phyloP scores from a whole-genome alignment of 176 grass and related monocot genomes.

The Saccharum officinarum region DNA sequence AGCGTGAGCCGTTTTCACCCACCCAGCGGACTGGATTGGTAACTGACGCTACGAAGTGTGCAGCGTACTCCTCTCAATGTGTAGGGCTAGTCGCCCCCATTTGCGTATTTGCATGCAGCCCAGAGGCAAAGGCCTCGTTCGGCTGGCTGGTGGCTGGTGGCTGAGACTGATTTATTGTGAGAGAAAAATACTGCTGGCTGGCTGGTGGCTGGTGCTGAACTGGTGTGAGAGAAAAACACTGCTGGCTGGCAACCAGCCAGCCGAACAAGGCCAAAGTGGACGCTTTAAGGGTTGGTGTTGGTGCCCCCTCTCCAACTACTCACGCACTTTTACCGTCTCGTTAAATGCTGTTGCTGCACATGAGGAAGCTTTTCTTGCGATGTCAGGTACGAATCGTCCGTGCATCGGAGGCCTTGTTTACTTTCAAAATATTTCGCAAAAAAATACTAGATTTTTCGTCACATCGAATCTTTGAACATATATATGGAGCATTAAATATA shows the following conservation, averaged over 20 bases:
- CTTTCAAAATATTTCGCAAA: too few relatives aligned
- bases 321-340: constrained; percentile 38
- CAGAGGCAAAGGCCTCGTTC: constrained; percentile 26
- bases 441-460: too few relatives aligned
- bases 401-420: too few relatives aligned
- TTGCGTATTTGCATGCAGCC: constrained; percentile 26
- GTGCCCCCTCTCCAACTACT: constrained; percentile 34
- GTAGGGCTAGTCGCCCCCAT: constrained; percentile 34
- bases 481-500: too few relatives aligned
- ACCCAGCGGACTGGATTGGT: not conserved
- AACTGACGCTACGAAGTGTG: constrained; percentile 12
- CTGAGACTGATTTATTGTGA: too few relatives aligned
- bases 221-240: too few relatives aligned
- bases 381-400: constrained; percentile 33
- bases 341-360: constrained; percentile 57
- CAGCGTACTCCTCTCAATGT: constrained; percentile 42
- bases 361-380: constrained; percentile 23
- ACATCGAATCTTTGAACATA: too few relatives aligned
- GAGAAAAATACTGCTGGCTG: too few relatives aligned
- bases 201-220: too few relatives aligned
- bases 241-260: too few relatives aligned
- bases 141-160: too few relatives aligned
- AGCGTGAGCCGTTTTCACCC: not conserved
- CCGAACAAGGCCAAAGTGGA: too few relatives aligned
- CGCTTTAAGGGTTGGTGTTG: constrained; percentile 39